These are phyloP conservation scores for Neonectria sp. DNA, from an alignment of 2,329 filamentous ascomycete species.

Conservation along the genomic window DNA sequence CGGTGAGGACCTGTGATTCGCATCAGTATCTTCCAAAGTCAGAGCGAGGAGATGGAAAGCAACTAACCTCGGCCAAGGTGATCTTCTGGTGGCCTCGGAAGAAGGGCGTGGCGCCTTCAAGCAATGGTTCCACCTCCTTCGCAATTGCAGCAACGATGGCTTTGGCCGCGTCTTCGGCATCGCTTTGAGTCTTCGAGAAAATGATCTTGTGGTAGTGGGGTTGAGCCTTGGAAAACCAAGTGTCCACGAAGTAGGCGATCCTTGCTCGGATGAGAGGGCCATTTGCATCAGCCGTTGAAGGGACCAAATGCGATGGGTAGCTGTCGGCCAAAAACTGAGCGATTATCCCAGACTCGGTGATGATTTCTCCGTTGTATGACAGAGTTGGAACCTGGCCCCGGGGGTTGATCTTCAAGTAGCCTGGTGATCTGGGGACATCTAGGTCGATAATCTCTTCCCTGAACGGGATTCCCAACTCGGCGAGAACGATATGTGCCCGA, in stretches of 20 bases:
- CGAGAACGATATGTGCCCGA: conserved; percentile 80
- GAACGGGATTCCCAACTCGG: conserved; percentile 75
- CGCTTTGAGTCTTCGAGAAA: conserved; percentile 64
- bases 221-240: conserved; percentile 75
- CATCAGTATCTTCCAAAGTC: not conserved
- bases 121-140: conserved; percentile 82
- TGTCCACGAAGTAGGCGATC: conserved; percentile 80
- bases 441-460: conserved; percentile 84
- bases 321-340: conserved; percentile 79
- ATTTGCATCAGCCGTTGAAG: conserved; percentile 65
- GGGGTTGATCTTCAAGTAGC: conserved; percentile 85
- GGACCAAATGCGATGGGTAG: conserved; percentile 77
- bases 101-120: conserved; percentile 71
- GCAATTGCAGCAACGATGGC: conserved; percentile 69
- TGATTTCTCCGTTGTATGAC: conserved; percentile 75
- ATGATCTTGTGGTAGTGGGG: conserved; percentile 62
- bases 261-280: conserved; percentile 75
- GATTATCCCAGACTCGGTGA: conserved; percentile 83
- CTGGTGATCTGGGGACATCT: conserved; percentile 75
- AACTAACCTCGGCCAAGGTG: conserved; percentile 80
- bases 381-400: conserved; percentile 83
- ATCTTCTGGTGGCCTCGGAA: conserved; percentile 75
- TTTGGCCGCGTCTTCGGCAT: conserved; percentile 63
- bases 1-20: conserved; percentile 68
- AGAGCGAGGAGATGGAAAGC: fast-evolving